phyloP scores from a whole-genome alignment of 2,329 filamentous ascomycete genomes.

The Fusarium nanum region DNA sequence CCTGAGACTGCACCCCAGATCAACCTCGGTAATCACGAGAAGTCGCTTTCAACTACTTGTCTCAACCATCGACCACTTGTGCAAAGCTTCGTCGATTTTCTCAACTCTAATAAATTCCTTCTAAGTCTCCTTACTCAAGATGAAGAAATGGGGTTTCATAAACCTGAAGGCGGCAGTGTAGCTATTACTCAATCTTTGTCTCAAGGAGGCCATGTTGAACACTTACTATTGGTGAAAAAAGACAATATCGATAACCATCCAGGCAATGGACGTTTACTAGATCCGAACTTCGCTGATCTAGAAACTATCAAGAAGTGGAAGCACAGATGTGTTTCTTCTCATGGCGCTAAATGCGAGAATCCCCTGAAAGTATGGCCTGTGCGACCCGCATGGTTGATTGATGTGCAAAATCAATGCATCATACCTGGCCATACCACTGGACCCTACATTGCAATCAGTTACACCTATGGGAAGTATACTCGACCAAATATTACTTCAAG shows the following conservation, averaged over 20 bases:
- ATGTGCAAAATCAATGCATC: background rate
- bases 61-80: background rate
- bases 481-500: background rate
- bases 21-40: background rate
- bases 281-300: too few relatives aligned
- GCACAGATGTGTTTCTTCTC: background rate
- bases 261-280: too few relatives aligned
- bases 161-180: background rate
- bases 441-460: background rate
- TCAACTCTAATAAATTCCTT: too few relatives aligned
- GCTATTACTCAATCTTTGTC: background rate
- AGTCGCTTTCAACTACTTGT: background rate
- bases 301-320: too few relatives aligned
- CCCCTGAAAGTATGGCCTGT: background rate
- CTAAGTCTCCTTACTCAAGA: too few relatives aligned
- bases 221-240: background rate
- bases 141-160: background rate
- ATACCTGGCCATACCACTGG: background rate
- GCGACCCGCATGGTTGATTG: background rate
- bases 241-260: too few relatives aligned
- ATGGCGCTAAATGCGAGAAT: background rate
- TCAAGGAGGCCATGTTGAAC: fast-evolving
- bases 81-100: background rate
- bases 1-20: background rate
- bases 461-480: background rate